Evolutionary conservation across 345 rosid genomes (phyloP).

Genomic region (Eucalyptus grandis): DNA sequence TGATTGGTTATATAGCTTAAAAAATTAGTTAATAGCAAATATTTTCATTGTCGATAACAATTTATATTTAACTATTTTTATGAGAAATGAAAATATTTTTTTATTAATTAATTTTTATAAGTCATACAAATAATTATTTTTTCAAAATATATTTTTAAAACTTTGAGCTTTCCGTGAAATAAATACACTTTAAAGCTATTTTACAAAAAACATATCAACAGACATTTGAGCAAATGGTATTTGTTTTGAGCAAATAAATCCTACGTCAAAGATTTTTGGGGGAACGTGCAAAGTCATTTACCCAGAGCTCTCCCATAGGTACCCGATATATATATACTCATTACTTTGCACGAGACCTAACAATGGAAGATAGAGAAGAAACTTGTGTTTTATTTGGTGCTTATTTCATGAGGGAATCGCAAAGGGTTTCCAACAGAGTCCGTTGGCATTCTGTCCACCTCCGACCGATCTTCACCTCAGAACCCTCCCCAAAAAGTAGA

Average conservation of each 20-base stretch:
- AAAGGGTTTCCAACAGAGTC: slow-evolving; percentile 80
- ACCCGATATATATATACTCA: not conserved
- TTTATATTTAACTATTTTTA: too few relatives aligned
- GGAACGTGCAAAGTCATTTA: not conserved
- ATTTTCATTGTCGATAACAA: too few relatives aligned
- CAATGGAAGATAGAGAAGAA: not conserved
- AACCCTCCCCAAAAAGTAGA: not conserved
- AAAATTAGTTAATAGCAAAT: too few relatives aligned
- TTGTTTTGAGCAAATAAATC: not conserved
- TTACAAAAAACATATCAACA: not conserved
- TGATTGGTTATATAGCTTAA: too few relatives aligned
- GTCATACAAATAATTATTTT: too few relatives aligned
- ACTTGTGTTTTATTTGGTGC: not conserved
- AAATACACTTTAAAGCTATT: too few relatives aligned
- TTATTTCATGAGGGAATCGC: slow-evolving; percentile 41
- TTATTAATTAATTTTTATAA: too few relatives aligned
- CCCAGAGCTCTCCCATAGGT: not conserved
- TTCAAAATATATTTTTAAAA: too few relatives aligned
- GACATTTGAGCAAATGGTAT: not conserved
- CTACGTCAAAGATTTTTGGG: not conserved
- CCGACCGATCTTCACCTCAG: slow-evolving; percentile 3
- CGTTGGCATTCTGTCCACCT: slow-evolving; percentile 99
- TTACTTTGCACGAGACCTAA: not conserved
- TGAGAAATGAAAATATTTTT: too few relatives aligned
- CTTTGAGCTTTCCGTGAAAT: too few relatives aligned